Conservation (phyloP, 805 yeast species). For the Grigorovia humatica region DNA sequence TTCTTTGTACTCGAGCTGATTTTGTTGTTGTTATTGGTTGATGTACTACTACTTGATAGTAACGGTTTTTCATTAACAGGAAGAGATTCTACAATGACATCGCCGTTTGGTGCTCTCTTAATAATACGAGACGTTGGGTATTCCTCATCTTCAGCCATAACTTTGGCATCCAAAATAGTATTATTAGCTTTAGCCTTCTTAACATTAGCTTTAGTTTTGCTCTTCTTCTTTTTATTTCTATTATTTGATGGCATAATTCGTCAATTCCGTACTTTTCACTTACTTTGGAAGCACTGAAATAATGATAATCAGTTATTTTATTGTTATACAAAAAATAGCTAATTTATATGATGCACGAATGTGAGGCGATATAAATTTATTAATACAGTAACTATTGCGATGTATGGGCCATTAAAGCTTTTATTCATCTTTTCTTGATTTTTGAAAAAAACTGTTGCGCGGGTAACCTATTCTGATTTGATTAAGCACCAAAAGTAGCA, state of each 20-base stretch:
- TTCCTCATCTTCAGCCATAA: conserved; percentile 47
- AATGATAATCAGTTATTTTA: background rate
- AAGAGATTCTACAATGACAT: conserved; percentile 53
- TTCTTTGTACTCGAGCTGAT: background rate
- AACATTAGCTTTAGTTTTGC: conserved; percentile 14
- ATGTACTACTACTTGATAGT: background rate
- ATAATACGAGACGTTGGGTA: conserved; percentile 67
- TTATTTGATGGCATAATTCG: conserved; percentile 19
- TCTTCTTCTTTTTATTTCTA: conserved; percentile 22
- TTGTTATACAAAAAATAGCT: background rate
- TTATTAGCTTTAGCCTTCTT: conserved; percentile 5
- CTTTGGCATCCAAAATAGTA: conserved; percentile 29
- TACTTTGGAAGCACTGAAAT: background rate
- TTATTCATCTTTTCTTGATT: background rate
- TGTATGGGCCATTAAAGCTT: background rate
- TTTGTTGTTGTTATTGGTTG: background rate
- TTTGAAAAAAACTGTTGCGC: background rate
- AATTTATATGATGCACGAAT: background rate
- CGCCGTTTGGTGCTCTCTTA: conserved; percentile 64
- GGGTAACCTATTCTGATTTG: background rate
- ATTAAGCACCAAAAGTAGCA: background rate
- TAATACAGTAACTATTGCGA: no score
- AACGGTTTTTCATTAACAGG: conserved; percentile 11
- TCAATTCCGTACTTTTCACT: background rate
- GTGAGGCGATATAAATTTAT: no score